phyloP scores from a whole-genome alignment of 352 stramenopile genomes.

The Globisporangium cylindrosporum region DNA sequence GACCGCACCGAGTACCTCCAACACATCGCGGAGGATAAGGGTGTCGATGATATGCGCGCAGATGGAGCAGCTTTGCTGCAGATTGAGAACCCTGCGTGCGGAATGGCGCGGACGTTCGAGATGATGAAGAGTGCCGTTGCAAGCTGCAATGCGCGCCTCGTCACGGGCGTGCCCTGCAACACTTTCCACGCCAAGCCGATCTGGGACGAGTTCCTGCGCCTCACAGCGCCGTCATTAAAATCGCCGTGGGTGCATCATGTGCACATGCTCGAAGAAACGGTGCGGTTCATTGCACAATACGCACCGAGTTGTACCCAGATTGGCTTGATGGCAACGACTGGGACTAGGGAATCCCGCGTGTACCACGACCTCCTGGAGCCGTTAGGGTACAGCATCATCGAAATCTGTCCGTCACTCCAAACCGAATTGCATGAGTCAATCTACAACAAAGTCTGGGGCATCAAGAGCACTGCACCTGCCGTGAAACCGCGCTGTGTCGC shows the following conservation, averaged over 20 bases:
- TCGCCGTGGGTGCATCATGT: constrained; percentile 30
- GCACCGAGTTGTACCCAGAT: constrained; percentile 47
- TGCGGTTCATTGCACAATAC: constrained; percentile 47
- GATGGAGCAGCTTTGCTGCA: neutral
- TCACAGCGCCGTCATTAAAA: constrained; percentile 22
- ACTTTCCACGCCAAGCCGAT: constrained; percentile 74
- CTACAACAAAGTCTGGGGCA: constrained; percentile 67
- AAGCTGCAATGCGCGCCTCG: constrained; percentile 35
- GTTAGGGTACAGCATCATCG: constrained; percentile 50
- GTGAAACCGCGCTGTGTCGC: constrained; percentile 47
- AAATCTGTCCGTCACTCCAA: constrained; percentile 48
- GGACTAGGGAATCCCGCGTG: constrained; percentile 54
- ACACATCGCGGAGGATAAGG: constrained; percentile 16
- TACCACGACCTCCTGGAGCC: constrained; percentile 72
- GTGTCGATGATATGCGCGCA: neutral
- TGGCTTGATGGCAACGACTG: constrained; percentile 67
- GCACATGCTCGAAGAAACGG: constrained; percentile 74
- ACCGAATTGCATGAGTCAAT: constrained; percentile 70
- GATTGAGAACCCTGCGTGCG: constrained; percentile 67
- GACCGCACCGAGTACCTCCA: constrained; percentile 64
- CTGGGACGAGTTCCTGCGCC: constrained; percentile 64
- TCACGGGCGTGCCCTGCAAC: constrained; percentile 69
- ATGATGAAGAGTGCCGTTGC: constrained; percentile 59
- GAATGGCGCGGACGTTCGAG: constrained; percentile 71
- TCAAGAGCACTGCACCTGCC: constrained; percentile 66